A percentile compares a stretch with the other conserved stretches of the same genome.
phyloP scores from a whole-genome alignment of 768 basidiomycete species.

The Chlorophyllum brunneum region DNA sequence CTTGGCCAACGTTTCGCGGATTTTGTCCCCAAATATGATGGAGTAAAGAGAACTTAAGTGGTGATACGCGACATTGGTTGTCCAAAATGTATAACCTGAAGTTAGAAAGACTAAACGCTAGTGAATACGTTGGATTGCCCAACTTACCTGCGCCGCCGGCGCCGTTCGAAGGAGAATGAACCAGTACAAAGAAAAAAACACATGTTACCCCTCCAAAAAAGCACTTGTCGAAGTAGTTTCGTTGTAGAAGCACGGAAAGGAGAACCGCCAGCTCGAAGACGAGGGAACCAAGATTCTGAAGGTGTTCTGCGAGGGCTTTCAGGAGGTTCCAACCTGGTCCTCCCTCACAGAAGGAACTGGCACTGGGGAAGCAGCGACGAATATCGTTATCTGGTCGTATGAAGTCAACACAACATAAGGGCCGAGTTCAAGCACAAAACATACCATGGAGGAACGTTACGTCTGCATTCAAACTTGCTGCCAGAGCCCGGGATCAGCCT shows the following conservation, averaged over 20 bases:
- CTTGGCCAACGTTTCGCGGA: slow-evolving; percentile 30
- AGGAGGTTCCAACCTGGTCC: slow-evolving; percentile 33
- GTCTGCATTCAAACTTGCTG: slow-evolving; percentile 24
- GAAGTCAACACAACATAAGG: not conserved
- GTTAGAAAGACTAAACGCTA: not conserved
- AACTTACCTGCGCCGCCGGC: slow-evolving; percentile 33
- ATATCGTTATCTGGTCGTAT: not conserved
- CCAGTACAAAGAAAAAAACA: slow-evolving; percentile 21
- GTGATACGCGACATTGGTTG: slow-evolving; percentile 30
- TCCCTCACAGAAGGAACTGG: slow-evolving; percentile 27
- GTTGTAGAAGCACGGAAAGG: slow-evolving; percentile 17
- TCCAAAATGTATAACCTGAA: slow-evolving; percentile 38
- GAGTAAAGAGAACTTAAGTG: slow-evolving; percentile 34
- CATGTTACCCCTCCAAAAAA: slow-evolving; percentile 2
- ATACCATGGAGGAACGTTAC: slow-evolving; percentile 17
- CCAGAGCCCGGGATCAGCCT: not conserved
- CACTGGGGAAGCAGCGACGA: slow-evolving; percentile 14
- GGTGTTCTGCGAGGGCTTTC: slow-evolving; percentile 18
- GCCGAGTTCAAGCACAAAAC: slow-evolving; percentile 9
- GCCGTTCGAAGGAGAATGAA: slow-evolving; percentile 30
- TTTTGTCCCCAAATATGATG: slow-evolving; percentile 32
- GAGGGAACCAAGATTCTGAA: slow-evolving; percentile 20
- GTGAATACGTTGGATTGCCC: not conserved
- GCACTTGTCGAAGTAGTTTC: slow-evolving; percentile 18
- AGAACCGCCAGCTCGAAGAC: slow-evolving; percentile 22